Percentiles rank a stretch among this genome's conserved stretches.
phyloP scores from a whole-genome alignment of 805 yeast genomes.

The Saccharomyces kudriavzevii region DNA sequence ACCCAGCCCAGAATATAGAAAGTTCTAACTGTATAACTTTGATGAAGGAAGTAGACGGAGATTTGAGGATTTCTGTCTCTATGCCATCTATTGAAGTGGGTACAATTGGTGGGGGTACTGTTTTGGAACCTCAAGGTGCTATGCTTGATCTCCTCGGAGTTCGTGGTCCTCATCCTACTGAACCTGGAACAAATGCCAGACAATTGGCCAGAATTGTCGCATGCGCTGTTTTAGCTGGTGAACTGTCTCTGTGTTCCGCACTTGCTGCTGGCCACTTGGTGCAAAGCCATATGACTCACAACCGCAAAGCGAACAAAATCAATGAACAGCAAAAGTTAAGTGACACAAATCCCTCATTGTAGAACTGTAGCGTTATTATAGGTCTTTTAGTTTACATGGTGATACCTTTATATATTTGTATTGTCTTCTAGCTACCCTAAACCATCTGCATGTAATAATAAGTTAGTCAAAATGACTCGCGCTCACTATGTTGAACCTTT shows the following conservation, averaged over 20 bases:
- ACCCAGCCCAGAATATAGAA: conserved; percentile 99
- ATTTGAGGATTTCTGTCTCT: conserved; percentile 86
- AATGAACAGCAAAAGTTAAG: neutral
- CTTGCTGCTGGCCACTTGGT: conserved; percentile 98
- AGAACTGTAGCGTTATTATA: neutral
- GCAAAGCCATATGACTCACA: conserved; percentile 93
- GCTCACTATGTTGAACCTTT: neutral
- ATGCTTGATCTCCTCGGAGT: conserved; percentile 93
- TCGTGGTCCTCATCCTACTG: conserved; percentile 88
- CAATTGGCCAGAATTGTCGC: conserved; percentile 90
- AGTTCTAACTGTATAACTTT: conserved; percentile 94
- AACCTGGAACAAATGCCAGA: conserved; percentile 91
- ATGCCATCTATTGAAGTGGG: conserved; percentile 99
- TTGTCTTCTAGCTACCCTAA: neutral
- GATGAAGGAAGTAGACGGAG: conserved; percentile 78
- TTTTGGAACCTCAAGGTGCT: conserved; percentile 92
- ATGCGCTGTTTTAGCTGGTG: conserved; percentile 92
- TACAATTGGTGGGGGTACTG: conserved; percentile 98
- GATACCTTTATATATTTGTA: neutral
- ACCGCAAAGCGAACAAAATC: conserved; percentile 38
- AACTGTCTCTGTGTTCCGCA: conserved; percentile 88
- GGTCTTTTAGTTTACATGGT: neutral
- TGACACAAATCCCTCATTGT: neutral
- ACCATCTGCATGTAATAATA: neutral
- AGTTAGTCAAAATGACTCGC: neutral